Percentiles rank a stretch among this genome's conserved stretches.
Conservation (phyloP, 2,329 filamentous ascomycete species). For the Alternaria rosae region DNA sequence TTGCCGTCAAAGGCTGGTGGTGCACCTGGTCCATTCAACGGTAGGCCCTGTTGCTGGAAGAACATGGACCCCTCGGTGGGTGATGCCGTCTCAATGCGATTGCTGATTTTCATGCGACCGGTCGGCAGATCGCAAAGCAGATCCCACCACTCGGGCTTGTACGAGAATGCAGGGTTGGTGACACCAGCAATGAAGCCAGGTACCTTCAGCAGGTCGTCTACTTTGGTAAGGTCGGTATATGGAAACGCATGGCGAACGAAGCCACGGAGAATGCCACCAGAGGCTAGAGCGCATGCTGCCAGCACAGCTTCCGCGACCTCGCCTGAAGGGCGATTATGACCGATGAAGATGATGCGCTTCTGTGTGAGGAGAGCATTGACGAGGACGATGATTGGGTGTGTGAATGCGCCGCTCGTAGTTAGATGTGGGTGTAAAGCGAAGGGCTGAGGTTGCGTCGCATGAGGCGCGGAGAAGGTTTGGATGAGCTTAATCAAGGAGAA, state of each 20-base stretch:
- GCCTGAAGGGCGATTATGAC: conserved; percentile 92
- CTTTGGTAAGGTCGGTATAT: conserved; percentile 97
- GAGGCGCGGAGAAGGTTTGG: conserved; percentile 86
- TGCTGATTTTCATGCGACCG: conserved; percentile 93
- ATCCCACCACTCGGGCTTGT: conserved; percentile 98
- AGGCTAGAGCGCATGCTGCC: conserved; percentile 92
- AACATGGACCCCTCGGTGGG: conserved; percentile 84
- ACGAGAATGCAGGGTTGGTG: conserved; percentile 94
- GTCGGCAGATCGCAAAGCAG: conserved; percentile 90
- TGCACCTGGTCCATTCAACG: conserved; percentile 31
- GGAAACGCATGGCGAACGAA: conserved; percentile 97
- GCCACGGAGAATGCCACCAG: conserved; percentile 87
- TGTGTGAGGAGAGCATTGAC: conserved; percentile 95
- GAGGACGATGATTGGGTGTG: conserved; percentile 93
- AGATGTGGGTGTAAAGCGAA: conserved; percentile 90
- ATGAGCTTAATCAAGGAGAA: conserved; percentile 98
- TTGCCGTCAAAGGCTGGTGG: conserved; percentile 43
- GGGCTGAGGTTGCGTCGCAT: conserved; percentile 81
- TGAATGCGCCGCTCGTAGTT: conserved; percentile 87
- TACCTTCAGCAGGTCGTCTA: conserved; percentile 93
- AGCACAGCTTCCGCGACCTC: conserved; percentile 98
- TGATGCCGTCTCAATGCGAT: conserved; percentile 79
- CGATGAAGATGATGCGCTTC: conserved; percentile 94
- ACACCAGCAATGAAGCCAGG: conserved; percentile 98
- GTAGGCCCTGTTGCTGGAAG: conserved; percentile 75